Conservation (phyloP, 495 filamentous ascomycete species). For the Neurospora cerealis region DNA sequence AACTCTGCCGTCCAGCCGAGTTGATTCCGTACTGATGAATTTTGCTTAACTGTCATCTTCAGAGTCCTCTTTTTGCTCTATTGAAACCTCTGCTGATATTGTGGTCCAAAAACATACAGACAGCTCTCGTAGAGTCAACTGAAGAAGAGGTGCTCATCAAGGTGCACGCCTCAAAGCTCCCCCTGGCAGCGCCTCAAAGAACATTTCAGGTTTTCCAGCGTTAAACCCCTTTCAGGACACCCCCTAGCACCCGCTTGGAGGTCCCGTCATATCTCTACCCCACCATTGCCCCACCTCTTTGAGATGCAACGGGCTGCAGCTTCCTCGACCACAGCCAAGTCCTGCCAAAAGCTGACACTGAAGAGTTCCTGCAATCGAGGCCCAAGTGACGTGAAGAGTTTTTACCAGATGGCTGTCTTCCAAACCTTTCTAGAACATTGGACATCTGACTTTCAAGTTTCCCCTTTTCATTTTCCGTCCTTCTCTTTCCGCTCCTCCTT, state of each 20-base stretch:
- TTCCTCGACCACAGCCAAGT: slow-evolving; percentile 1
- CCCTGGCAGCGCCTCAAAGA: neutral
- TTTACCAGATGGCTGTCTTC: neutral
- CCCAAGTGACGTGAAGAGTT: slow-evolving; percentile 3
- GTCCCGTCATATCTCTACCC: neutral
- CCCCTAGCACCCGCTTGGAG: neutral
- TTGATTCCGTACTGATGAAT: neutral
- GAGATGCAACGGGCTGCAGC: neutral
- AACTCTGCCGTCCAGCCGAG: neutral
- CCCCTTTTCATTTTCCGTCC: neutral
- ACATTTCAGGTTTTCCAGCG: neutral
- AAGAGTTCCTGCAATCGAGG: neutral
- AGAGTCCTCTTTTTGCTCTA: neutral
- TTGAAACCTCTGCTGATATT: no score
- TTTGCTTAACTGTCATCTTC: neutral
- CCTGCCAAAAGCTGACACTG: neutral
- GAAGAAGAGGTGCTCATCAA: neutral
- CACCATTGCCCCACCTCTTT: slow-evolving; percentile 2
- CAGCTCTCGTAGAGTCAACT: neutral
- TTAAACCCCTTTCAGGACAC: neutral
- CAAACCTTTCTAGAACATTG: neutral
- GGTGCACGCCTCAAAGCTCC: neutral
- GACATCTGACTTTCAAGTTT: neutral
- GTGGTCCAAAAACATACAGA: no score
- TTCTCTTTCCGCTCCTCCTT: neutral